Percentiles rank a stretch among this genome's conserved stretches.
Evolutionary conservation across 1,284 basidiomycete species (phyloP).

Genomic region (Fistulina hepatica): DNA sequence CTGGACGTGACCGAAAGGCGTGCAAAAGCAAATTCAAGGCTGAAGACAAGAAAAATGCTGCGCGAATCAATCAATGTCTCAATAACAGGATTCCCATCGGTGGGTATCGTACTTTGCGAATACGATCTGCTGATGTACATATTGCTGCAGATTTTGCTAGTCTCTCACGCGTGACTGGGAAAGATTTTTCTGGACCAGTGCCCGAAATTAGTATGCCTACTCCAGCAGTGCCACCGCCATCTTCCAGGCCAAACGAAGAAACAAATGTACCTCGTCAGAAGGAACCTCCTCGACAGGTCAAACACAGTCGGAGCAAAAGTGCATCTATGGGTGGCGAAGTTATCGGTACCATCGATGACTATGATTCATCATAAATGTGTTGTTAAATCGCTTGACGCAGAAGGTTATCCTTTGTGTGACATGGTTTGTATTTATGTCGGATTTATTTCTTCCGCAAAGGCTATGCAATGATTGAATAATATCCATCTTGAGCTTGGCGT

Average conservation of each 20-base stretch:
- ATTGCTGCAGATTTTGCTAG: slow-evolving; percentile 48
- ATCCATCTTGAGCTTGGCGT: no score
- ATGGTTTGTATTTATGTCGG: no score
- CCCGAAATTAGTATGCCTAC: slow-evolving; percentile 53
- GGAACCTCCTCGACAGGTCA: slow-evolving; percentile 6
- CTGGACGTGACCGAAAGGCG: slow-evolving; percentile 75
- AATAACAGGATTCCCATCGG: slow-evolving; percentile 62
- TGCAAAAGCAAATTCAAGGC: slow-evolving; percentile 88
- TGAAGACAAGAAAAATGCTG: slow-evolving; percentile 72
- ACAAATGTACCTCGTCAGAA: neutral
- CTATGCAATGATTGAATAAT: no score
- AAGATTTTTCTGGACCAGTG: slow-evolving; percentile 70
- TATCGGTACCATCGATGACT: slow-evolving; percentile 11
- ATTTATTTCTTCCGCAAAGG: no score
- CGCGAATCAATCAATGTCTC: slow-evolving; percentile 54
- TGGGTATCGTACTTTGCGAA: slow-evolving; percentile 23
- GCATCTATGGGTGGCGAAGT: slow-evolving; percentile 9
- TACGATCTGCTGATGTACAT: slow-evolving; percentile 5
- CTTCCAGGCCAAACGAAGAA: slow-evolving; percentile 15
- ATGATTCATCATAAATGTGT: no score
- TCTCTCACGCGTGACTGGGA: slow-evolving; percentile 65
- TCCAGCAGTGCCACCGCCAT: no score
- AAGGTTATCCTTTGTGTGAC: no score
- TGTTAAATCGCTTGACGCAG: no score
- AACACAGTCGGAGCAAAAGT: slow-evolving; percentile 12